phyloP scores from a whole-genome alignment of 2,329 filamentous ascomycete genomes.

The Cladosporium sp. region DNA sequence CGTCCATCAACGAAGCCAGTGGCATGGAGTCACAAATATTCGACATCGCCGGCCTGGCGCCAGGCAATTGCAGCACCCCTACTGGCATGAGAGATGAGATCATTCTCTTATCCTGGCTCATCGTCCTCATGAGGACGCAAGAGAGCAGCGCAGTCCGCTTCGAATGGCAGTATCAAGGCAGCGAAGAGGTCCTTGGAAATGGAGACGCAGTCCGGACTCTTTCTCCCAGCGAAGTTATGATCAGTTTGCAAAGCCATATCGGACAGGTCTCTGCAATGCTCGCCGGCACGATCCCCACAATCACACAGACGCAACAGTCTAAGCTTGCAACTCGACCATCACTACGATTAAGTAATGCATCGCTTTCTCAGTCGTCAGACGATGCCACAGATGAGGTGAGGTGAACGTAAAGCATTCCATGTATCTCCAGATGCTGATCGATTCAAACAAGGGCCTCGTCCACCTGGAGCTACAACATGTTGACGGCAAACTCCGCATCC shows the following conservation, averaged over 20 bases:
- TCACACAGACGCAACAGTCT: slow-evolving; percentile 23
- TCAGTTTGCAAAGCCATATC: slow-evolving; percentile 36
- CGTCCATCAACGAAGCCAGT: background rate
- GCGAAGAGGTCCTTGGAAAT: slow-evolving; percentile 21
- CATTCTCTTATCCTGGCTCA: slow-evolving; percentile 47
- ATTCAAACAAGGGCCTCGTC: background rate
- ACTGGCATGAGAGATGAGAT: slow-evolving; percentile 45
- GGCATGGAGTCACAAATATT: slow-evolving; percentile 5
- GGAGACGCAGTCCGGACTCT: slow-evolving; percentile 27
- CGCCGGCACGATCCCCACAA: slow-evolving; percentile 18
- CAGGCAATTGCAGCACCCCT: slow-evolving; percentile 28
- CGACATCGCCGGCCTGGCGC: slow-evolving; percentile 30
- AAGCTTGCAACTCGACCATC: slow-evolving; percentile 2
- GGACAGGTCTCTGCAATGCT: slow-evolving; percentile 33
- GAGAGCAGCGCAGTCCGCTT: slow-evolving; percentile 42
- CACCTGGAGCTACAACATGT: background rate
- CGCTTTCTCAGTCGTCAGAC: slow-evolving; percentile 2
- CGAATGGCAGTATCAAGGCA: slow-evolving; percentile 42
- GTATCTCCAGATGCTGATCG: background rate
- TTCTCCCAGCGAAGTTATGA: slow-evolving; percentile 37
- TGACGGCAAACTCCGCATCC: slow-evolving; percentile 11
- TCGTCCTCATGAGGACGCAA: slow-evolving; percentile 45
- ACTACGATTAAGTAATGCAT: slow-evolving; percentile 17
- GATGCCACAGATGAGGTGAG: slow-evolving; percentile 15
- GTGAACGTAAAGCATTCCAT: no score